phyloP scores from a whole-genome alignment of 2,329 filamentous ascomycete species.

The Cercospora zeina region DNA sequence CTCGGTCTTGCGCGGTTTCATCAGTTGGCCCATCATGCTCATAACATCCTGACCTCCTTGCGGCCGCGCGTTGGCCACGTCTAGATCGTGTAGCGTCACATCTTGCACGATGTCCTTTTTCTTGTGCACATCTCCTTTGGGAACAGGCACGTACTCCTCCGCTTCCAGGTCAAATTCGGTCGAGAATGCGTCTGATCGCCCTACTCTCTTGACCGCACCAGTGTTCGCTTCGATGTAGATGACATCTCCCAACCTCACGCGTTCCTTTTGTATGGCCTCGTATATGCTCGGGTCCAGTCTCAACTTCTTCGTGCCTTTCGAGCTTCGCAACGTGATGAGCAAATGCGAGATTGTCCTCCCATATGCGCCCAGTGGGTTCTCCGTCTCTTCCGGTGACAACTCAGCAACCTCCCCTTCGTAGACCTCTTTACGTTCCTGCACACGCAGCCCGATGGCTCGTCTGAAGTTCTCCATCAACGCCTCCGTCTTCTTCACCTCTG shows the following conservation, averaged over 20 bases:
- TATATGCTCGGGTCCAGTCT: conserved; percentile 97
- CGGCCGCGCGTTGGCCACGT: conserved; percentile 90
- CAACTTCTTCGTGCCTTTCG: conserved; percentile 96
- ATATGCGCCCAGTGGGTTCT: conserved; percentile 95
- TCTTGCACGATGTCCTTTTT: conserved; percentile 99
- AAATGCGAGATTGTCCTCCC: conserved; percentile 97
- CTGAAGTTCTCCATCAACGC: conserved; percentile 99
- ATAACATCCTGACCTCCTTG: conserved; percentile 99
- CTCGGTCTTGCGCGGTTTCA: conserved; percentile 99
- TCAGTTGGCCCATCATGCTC: conserved; percentile 99
- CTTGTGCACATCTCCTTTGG: conserved; percentile 98
- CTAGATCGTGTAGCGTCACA: conserved; percentile 93
- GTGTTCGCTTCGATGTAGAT: conserved; percentile 99
- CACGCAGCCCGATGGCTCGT: conserved; percentile 90
- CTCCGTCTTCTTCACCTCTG: conserved; percentile 99
- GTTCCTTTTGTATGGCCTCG: conserved; percentile 98
- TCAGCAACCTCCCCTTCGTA: conserved; percentile 99
- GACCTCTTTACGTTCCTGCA: conserved; percentile 98
- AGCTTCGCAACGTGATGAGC: conserved; percentile 90
- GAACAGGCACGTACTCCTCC: conserved; percentile 97
- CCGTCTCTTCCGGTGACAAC: conserved; percentile 93
- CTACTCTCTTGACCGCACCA: conserved; percentile 94
- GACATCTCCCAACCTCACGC: conserved; percentile 92
- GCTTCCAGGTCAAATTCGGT: conserved; percentile 98
- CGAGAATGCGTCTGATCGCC: conserved; percentile 91